A percentile compares a stretch with the other conserved stretches of the same genome.
phyloP scores from a whole-genome alignment of 2,329 filamentous ascomycete species.

The Coniochaeta sp. region DNA sequence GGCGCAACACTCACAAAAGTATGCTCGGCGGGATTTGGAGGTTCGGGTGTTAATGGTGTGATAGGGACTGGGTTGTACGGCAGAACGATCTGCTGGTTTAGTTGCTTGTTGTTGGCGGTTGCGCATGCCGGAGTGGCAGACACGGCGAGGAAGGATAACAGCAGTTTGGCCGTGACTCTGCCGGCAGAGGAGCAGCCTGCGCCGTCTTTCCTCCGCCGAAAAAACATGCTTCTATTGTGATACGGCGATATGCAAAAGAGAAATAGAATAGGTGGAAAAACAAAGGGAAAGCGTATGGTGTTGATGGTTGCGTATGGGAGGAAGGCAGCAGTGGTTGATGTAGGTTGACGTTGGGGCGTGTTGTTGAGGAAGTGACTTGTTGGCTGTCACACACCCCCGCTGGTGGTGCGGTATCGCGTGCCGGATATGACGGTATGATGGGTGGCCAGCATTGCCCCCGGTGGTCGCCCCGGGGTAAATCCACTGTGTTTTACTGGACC shows the following conservation, averaged over 20 bases:
- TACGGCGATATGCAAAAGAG: background rate
- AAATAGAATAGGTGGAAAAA: background rate
- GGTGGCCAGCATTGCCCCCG: background rate
- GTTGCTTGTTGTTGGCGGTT: slow-evolving; percentile 17
- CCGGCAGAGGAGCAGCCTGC: slow-evolving; percentile 46
- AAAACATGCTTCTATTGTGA: slow-evolving; percentile 16
- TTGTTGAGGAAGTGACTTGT: background rate
- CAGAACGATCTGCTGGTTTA: slow-evolving; percentile 35
- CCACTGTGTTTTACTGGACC: background rate
- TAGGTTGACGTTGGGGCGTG: background rate
- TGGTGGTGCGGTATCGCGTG: slow-evolving; percentile 5
- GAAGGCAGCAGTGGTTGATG: background rate
- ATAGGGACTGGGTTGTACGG: slow-evolving; percentile 34
- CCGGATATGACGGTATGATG: slow-evolving; percentile 7
- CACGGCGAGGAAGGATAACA: slow-evolving; percentile 62
- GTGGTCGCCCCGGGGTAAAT: background rate
- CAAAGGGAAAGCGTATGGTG: background rate
- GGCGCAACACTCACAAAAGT: slow-evolving; percentile 36
- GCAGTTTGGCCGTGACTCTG: slow-evolving; percentile 55
- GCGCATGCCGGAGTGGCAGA: slow-evolving; percentile 32
- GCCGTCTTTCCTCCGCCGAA: slow-evolving; percentile 17
- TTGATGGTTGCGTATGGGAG: too few species aligned
- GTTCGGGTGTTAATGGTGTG: slow-evolving; percentile 31
- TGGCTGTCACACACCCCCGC: slow-evolving; percentile 1
- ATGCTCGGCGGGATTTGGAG: slow-evolving; percentile 45